Base-by-base conservation (phyloP, 148 eudicot species). In the Talinum fruticosum region DNA sequence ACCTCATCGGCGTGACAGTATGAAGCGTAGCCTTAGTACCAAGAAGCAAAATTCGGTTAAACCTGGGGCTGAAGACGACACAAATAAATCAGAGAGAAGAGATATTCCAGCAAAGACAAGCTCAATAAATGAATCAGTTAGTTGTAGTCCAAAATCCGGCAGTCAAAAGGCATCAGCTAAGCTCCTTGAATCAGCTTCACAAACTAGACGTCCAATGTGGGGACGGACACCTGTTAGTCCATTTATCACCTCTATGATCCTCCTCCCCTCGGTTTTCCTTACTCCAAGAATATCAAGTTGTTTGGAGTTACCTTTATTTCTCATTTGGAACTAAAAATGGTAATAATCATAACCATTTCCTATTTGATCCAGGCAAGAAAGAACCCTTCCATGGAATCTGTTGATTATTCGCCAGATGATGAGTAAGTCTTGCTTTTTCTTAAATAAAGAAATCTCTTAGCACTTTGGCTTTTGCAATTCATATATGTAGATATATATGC, bases 311-410 rank as follows among this genome's bases (percentile, higher is more conserved):
- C 19, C 26, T 57, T 76, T 64, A 15, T 36, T 78, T 47, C 49
- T 67, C 44, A n/a, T 21, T 6, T 44, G 61, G 70, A 6, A 72
- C 30, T 41, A 38, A 8, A 33, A 61, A 13, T 47, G 38, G 16
- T 70, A 41, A 70, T 70, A 41, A 70, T 26, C 18, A 62, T 61
- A 41, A 30, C 21, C 30, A 19, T 45, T 62, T 74, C 69, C 70
- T 74, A 49, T 30, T 65, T 81, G 49, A 66, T 68, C 59, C 90
- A 96, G 99, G 97, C 78, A 32, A 89, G 79, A 82, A 91, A 87
- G 94, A 96, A 96, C 71, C 88, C 87, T 36, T 85, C 94, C 41
- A 87, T 84, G 93, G 99, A 91, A 78, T 86, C 87, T 35, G 82
- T 82, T 65, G 94, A 92, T 30, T 30, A 85, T 36, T 83, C 84